phyloP scores from a whole-genome alignment of 805 yeast species.

The Vanderwaltozyma verrucispora region DNA sequence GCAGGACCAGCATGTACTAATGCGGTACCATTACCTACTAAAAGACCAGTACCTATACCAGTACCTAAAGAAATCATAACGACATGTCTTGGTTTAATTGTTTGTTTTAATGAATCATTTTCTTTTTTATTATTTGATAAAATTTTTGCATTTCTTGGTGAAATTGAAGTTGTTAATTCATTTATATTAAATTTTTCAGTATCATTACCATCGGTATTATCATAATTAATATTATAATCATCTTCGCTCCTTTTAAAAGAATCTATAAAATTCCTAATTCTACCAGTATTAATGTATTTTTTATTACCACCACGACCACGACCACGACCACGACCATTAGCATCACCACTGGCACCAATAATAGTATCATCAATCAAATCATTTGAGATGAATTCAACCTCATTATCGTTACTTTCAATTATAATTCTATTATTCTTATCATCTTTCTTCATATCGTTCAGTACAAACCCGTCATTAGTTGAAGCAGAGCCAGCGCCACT shows the following conservation, averaged over 20 bases:
- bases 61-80: slow-evolving; percentile 77
- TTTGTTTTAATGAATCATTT: slow-evolving; percentile 27
- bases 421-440: neutral
- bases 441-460: neutral
- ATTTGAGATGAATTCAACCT: slow-evolving; percentile 2
- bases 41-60: slow-evolving; percentile 70
- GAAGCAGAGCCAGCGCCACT: no score
- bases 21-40: slow-evolving; percentile 47
- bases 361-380: neutral
- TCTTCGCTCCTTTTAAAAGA: slow-evolving; percentile 16
- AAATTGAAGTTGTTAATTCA: slow-evolving; percentile 1
- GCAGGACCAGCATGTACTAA: slow-evolving; percentile 38
- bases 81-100: slow-evolving; percentile 38
- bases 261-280: slow-evolving; percentile 8
- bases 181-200: neutral
- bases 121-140: slow-evolving; percentile 2
- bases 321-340: no score
- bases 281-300: no score
- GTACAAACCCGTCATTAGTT: neutral
- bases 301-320: no score
- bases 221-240: no score
- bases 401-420: slow-evolving; percentile 2
- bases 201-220: no score
- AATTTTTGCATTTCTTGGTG: slow-evolving; percentile 1
- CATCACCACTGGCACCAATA: no score